Base-by-base conservation (phyloP, 2,329 filamentous ascomycete species). In the Talaromyces verruculosus region DNA sequence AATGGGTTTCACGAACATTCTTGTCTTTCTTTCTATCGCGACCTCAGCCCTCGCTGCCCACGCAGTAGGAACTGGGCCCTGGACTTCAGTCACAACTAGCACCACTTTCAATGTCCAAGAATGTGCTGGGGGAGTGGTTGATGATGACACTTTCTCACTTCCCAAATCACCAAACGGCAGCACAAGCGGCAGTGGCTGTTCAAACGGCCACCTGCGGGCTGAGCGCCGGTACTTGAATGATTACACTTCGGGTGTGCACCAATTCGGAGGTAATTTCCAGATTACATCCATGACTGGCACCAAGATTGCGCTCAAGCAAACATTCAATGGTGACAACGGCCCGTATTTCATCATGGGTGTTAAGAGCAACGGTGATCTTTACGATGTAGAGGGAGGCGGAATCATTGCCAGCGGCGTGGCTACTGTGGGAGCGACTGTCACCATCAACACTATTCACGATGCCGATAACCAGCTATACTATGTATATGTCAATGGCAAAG, bases 101-200 rank as follows among this genome's bases (percentile, higher is more conserved):
- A 57, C 53, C 53, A 37, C 53, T 19, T 64, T 45, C 28, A 35
- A 19, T 22, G 61, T 57, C 28, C 61, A 64, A 41, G 49, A 64
- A 57, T 64, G 61, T 13, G 61, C 61, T 25, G 61, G 61, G 15
- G 61, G 61, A 41, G 37, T 25, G 45, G 61, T 64, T 45, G 15
- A 41, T 41, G 49, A 37, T 39, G 41, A 22, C 61, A 64, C 61
- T 41, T 64, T 64, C 49, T 33, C 15, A 25, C 61, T 64, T 30
- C 61, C 61, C 17, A 41, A 19, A 28, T 64, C 61, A 35, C 61
- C 61, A 25, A n/a, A 64, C 37, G 61, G 61, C 37, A 64, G 61
- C 61, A 64, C 61, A 45, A 58, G 49, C 61, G 61, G 61, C 61
- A 64, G 61, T 47, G 61, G 61, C 7, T 64, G 61, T 53, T 64